Percentiles rank a stretch among this genome's conserved stretches.
These are phyloP conservation scores for Coemansia sp. DNA, from an alignment of 192 early-diverging fungal species.

Conservation along the genomic window DNA sequence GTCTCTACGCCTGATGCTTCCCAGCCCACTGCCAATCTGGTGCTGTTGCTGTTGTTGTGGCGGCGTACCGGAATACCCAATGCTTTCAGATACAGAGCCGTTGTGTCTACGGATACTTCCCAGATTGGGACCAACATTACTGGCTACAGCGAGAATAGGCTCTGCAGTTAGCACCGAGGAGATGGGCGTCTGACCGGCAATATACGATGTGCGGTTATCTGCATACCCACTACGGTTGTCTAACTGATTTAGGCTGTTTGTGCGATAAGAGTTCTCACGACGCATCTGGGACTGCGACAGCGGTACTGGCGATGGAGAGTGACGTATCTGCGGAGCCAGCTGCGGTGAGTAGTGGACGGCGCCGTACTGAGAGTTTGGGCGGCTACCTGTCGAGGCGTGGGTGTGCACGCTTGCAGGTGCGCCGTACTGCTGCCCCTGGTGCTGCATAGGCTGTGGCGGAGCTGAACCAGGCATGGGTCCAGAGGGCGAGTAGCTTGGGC, in stretches of 20 bases:
- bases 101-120: constrained; percentile 6
- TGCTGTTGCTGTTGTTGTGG: constrained; percentile 1
- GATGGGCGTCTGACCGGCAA: constrained; percentile 17
- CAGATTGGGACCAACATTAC: not conserved
- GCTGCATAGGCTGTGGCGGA: not conserved
- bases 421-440: not conserved
- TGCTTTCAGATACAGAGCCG: not conserved
- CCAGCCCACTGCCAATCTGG: not conserved
- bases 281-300: constrained; percentile 29
- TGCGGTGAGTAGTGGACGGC: constrained; percentile 13
- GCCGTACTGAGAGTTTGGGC: not conserved
- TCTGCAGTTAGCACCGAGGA: constrained; percentile 17
- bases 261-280: constrained; percentile 26
- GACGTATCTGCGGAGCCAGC: constrained; percentile 12
- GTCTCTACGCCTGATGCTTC: no score
- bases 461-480: not conserved
- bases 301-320: constrained; percentile 16
- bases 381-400: constrained; percentile 1
- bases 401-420: no score
- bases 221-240: constrained; percentile 14
- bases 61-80: constrained; percentile 9
- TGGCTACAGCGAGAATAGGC: constrained; percentile 6
- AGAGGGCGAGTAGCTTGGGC: not conserved
- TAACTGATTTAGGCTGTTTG: not conserved
- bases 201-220: constrained; percentile 15